phyloP scores from a whole-genome alignment of 345 rosid genomes.

The Reutealis trisperma region DNA sequence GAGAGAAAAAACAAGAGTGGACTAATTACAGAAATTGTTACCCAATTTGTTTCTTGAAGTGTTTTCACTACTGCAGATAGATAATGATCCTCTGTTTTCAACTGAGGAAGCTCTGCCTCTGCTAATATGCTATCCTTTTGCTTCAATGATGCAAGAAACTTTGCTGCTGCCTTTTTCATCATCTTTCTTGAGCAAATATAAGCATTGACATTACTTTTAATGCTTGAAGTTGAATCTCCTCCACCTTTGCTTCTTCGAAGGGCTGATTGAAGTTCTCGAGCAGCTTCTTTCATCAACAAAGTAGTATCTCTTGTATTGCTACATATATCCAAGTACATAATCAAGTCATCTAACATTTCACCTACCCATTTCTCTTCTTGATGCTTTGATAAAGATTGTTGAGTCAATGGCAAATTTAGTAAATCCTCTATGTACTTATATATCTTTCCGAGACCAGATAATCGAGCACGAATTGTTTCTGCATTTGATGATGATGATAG shows the following conservation, averaged over 20 bases:
- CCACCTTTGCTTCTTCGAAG: constrained; percentile 54
- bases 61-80: constrained; percentile 28
- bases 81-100: constrained; percentile 18
- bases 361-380: constrained; percentile 38
- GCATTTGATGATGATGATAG: constrained; percentile 31
- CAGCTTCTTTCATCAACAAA: constrained; percentile 44
- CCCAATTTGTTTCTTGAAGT: constrained; percentile 39
- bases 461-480: constrained; percentile 32
- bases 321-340: constrained; percentile 55
- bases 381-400: constrained; percentile 41
- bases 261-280: constrained; percentile 56
- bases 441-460: constrained; percentile 46
- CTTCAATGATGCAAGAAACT: constrained; percentile 41
- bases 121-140: constrained; percentile 29
- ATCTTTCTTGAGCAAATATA: constrained; percentile 46
- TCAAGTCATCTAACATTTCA: constrained; percentile 44
- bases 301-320: constrained; percentile 51
- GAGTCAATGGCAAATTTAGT: constrained; percentile 46
- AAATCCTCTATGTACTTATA: constrained; percentile 47
- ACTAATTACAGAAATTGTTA: constrained; percentile 39
- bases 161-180: constrained; percentile 48
- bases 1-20: constrained; percentile 27
- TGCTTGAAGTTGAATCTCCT: constrained; percentile 38
- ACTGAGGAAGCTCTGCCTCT: constrained; percentile 14
- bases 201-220: constrained; percentile 36